Conservation (phyloP, 73 alveolate genomes). For the Halteria grandinella region DNA sequence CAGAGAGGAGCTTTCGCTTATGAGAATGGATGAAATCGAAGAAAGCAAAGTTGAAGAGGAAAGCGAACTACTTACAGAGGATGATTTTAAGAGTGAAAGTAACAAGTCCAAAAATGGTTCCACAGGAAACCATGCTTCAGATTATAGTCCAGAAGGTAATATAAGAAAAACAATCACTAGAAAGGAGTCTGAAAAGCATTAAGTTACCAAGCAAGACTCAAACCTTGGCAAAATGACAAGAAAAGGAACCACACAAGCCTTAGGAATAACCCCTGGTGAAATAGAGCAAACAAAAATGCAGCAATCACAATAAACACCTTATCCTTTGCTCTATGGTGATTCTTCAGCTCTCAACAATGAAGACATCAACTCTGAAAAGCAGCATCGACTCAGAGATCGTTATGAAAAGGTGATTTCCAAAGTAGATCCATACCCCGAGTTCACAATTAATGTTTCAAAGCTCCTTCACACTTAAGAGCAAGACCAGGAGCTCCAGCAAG, state of each 20-base stretch:
- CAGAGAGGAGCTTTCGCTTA: not conserved
- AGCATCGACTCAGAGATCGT: conserved; percentile 9
- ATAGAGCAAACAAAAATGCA: not conserved
- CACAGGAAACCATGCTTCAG: too few relatives aligned
- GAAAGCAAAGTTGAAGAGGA: not conserved
- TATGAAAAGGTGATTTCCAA: not conserved
- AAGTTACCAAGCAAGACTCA: not conserved
- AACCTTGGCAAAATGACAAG: not conserved
- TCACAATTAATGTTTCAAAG: conserved; percentile 33
- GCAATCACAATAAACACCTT: not conserved
- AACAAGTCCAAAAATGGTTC: too few relatives aligned
- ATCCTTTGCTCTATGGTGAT: too few relatives aligned
- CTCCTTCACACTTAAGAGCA: not conserved
- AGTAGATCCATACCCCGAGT: conserved; percentile 35
- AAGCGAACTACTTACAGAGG: not conserved
- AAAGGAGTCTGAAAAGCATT: too few relatives aligned
- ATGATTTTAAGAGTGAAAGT: too few relatives aligned
- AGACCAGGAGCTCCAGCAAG: not conserved
- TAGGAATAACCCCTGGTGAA: not conserved
- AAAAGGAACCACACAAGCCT: not conserved
- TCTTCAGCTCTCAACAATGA: too few relatives aligned
- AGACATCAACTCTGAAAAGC: not conserved
- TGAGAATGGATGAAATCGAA: not conserved
- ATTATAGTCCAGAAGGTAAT: too few relatives aligned
- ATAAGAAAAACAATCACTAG: too few relatives aligned